Evolutionary conservation across 2,329 filamentous ascomycete species (phyloP), one percentile per base, ranked within the genome.

Genomic region (Amauroascus niger): DNA sequence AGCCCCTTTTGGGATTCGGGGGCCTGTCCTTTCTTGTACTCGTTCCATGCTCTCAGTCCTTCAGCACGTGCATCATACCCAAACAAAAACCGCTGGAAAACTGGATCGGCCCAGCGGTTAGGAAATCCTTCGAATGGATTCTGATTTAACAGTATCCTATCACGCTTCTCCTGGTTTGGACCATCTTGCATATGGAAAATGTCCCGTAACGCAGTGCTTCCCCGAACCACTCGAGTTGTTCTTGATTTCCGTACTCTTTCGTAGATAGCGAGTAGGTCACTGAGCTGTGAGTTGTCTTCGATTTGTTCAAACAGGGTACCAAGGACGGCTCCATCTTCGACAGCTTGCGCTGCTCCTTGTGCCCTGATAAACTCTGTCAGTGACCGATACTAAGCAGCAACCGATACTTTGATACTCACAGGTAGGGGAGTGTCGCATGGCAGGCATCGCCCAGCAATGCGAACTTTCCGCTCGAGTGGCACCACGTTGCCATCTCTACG

Each of bases 371-470:
- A 2, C 8, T 30, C 6, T 20, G n/a, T 39, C 24, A 49, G 43
- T 22, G 8, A 18, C 33, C 7, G 30, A 13, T 26, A 46, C 18
- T 30, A 53, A 16, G 13, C 16, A 39, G 28, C 2, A 24, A 54
- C n/a, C 18, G 33, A 20, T 46, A 16, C 55, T 53, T 79, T 79
- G 0, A 82, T 9, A 59, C 59, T 53, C 47, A 63, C 58, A 64
- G 69, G 61, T 85, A 85, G 0, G 82, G 82, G 0, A 85, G 69
- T 0, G 80, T 84, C 0, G 82, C 80, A 57, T 85, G 81, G 1
- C 80, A 79, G 0, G 81, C 79, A 60, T 85, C 82, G 0, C 82
- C 82, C 0, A 84, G 69, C 61, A 84, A 74, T 0, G 78, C 77
- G 60, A 82, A 81, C 0, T 76, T 69, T 0, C 75, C 79, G 0